Percentiles rank a stretch among this genome's conserved stretches.
phyloP scores from a whole-genome alignment of 164 flowering plant species.

The Buxus sempervirens region DNA sequence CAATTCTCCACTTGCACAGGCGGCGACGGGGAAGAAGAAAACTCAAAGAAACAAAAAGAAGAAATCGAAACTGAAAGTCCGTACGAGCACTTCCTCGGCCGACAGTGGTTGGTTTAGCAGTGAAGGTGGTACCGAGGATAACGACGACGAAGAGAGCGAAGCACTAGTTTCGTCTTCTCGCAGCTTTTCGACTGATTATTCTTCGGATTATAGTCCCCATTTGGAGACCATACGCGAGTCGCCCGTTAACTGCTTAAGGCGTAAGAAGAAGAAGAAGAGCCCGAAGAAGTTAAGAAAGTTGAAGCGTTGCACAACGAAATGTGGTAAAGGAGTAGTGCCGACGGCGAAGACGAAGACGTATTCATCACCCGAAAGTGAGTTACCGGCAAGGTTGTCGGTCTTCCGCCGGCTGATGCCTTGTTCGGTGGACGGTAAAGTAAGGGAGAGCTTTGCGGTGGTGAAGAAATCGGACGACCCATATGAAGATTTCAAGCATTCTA shows the following conservation, averaged over 20 bases:
- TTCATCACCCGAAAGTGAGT: slow-evolving; percentile 13
- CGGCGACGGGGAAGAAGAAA: slow-evolving; percentile 16
- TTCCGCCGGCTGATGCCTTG: slow-evolving; percentile 55
- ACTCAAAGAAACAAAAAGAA: slow-evolving; percentile 15
- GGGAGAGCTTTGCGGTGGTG: slow-evolving; percentile 83
- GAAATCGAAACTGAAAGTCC: slow-evolving; percentile 8
- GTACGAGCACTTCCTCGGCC: slow-evolving; percentile 44
- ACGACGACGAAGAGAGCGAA: slow-evolving; percentile 34
- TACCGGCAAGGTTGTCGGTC: slow-evolving; percentile 62
- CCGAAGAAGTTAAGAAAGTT: slow-evolving; percentile 11
- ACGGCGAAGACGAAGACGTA: background rate
- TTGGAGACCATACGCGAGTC: slow-evolving; percentile 30
- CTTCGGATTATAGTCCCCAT: slow-evolving; percentile 20
- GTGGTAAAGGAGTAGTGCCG: slow-evolving; percentile 4
- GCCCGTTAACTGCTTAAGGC: slow-evolving; percentile 9
- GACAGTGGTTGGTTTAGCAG: slow-evolving; percentile 49
- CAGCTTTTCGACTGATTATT: slow-evolving; percentile 41
- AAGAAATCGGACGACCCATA: slow-evolving; percentile 75
- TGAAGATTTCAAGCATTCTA: slow-evolving; percentile 73
- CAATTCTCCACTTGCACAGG: slow-evolving; percentile 14
- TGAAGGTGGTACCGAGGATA: slow-evolving; percentile 16
- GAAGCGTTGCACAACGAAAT: slow-evolving; percentile 11
- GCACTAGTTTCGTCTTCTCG: slow-evolving; percentile 45
- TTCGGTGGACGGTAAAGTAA: slow-evolving; percentile 62
- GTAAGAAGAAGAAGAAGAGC: slow-evolving; percentile 9